A percentile compares a stretch with the other conserved stretches of the same genome.
Conservation (phyloP, 2,329 filamentous ascomycete species). For the Trichoderma sp. region DNA sequence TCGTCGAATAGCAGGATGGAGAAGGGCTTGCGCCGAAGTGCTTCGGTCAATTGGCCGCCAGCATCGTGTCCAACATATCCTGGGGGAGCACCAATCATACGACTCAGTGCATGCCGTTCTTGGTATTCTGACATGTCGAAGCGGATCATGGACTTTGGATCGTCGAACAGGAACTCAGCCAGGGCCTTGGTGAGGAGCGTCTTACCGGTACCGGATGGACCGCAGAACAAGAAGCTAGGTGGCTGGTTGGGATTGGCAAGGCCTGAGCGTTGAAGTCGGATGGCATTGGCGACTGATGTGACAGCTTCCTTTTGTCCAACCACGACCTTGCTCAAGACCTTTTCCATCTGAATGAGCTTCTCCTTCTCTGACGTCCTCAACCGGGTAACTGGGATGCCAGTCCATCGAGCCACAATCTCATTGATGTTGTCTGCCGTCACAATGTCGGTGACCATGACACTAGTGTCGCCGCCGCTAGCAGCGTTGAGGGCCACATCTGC, state of each 20-base stretch:
- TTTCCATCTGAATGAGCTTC: slow-evolving; percentile 97
- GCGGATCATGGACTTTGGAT: slow-evolving; percentile 94
- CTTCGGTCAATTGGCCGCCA: slow-evolving; percentile 93
- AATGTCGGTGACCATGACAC: slow-evolving; percentile 83
- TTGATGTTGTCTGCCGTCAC: slow-evolving; percentile 99
- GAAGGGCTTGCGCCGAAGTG: slow-evolving; percentile 90
- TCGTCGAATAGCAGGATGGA: slow-evolving; percentile 98
- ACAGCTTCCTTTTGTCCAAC: slow-evolving; percentile 95
- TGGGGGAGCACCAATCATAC: slow-evolving; percentile 97
- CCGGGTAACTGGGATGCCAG: slow-evolving; percentile 94
- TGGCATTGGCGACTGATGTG: slow-evolving; percentile 89
- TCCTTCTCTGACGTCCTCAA: slow-evolving; percentile 96
- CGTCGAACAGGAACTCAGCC: slow-evolving; percentile 97
- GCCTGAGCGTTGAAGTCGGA: slow-evolving; percentile 90
- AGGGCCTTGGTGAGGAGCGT: slow-evolving; percentile 95
- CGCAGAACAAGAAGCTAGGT: slow-evolving; percentile 97
- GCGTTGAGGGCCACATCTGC: slow-evolving; percentile 71
- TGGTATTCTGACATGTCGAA: slow-evolving; percentile 99
- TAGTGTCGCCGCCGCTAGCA: slow-evolving; percentile 57
- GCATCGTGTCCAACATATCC: slow-evolving; percentile 97
- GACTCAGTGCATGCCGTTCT: slow-evolving; percentile 89
- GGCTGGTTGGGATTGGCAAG: slow-evolving; percentile 95
- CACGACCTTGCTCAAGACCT: slow-evolving; percentile 77
- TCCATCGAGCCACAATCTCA: slow-evolving; percentile 95
- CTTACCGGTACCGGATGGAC: slow-evolving; percentile 97